These are phyloP conservation scores for Coniochaeta sp. DNA, from an alignment of 2,329 filamentous ascomycete genomes.

Conservation along the genomic window DNA sequence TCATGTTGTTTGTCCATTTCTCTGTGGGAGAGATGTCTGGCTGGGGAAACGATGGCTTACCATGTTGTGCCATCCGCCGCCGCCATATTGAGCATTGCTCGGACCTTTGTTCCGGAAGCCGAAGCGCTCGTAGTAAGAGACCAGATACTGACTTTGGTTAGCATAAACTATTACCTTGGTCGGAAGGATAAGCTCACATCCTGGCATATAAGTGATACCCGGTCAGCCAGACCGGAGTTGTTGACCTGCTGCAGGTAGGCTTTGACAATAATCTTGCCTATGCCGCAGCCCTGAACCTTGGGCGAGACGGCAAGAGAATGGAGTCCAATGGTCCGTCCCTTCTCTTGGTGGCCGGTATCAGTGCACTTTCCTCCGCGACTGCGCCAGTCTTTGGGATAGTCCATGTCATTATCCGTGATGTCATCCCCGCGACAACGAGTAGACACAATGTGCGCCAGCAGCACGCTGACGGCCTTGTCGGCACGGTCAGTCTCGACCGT, in stretches of 20 bases:
- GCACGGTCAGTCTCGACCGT: slow-evolving; percentile 53
- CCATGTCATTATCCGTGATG: slow-evolving; percentile 73
- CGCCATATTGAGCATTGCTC: slow-evolving; percentile 65
- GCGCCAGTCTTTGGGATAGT: slow-evolving; percentile 59
- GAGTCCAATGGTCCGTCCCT: slow-evolving; percentile 67
- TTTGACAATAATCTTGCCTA: slow-evolving; percentile 67
- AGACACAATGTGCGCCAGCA: slow-evolving; percentile 72
- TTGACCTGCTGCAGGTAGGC: slow-evolving; percentile 72
- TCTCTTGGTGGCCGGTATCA: slow-evolving; percentile 60
- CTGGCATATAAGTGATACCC: slow-evolving; percentile 69
- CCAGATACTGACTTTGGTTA: slow-evolving; percentile 40
- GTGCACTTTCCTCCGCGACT: slow-evolving; percentile 31
- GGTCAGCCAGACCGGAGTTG: slow-evolving; percentile 60
- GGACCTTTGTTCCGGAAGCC: slow-evolving; percentile 63
- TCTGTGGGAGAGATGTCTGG: not conserved
- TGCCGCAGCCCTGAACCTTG: slow-evolving; percentile 62
- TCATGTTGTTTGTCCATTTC: not conserved
- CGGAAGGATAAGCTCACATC: slow-evolving; percentile 38
- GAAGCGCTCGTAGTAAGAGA: slow-evolving; percentile 69
- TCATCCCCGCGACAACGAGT: slow-evolving; percentile 57
- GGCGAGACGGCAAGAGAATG: slow-evolving; percentile 79
- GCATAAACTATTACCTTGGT: not conserved
- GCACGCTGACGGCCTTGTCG: slow-evolving; percentile 47
- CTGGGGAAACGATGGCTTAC: slow-evolving; percentile 32
- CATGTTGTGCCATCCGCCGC: slow-evolving; percentile 79